Evolutionary conservation across 2,329 filamentous ascomycete genomes (phyloP).

Genomic region (Alternaria viburni): DNA sequence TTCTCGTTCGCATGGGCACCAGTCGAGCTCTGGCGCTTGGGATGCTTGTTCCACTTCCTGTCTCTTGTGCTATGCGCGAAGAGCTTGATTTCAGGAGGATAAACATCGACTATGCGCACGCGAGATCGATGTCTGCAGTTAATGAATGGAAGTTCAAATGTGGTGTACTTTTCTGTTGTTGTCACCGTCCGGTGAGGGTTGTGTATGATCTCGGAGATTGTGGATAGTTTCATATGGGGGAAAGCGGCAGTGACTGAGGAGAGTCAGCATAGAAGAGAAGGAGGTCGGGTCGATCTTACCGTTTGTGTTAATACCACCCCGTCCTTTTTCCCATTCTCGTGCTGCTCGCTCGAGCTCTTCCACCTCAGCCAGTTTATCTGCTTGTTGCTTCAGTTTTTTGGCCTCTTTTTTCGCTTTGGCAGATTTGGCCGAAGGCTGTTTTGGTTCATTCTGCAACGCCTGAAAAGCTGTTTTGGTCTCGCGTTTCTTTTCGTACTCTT

Average conservation of each 20-base stretch:
- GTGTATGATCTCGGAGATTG: conserved; percentile 56
- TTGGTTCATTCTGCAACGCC: conserved; percentile 21
- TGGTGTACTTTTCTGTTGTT: conserved; percentile 40
- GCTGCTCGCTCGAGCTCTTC: conserved; percentile 31
- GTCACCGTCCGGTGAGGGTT: conserved; percentile 50
- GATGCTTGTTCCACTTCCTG: conserved; percentile 33
- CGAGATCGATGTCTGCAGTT: conserved; percentile 73
- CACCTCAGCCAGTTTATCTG: conserved; percentile 41
- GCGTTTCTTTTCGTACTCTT: conserved; percentile 61
- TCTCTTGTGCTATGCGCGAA: conserved; percentile 64
- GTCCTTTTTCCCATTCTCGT: conserved; percentile 18
- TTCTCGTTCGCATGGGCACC: conserved; percentile 51
- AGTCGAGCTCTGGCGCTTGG: conserved; percentile 46
- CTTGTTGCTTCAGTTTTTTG: conserved; percentile 43
- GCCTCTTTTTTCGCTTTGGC: conserved; percentile 46
- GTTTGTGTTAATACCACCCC: conserved; percentile 46
- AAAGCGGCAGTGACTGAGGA: conserved; percentile 56
- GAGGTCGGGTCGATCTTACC: conserved; percentile 39
- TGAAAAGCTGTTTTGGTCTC: conserved; percentile 20
- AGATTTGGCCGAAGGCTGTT: conserved; percentile 25
- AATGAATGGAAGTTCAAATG: conserved; percentile 69
- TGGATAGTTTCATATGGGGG: conserved; percentile 43
- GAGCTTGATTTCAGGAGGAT: conserved; percentile 71
- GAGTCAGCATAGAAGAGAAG: conserved; percentile 7
- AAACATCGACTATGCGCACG: conserved; percentile 83